phyloP scores from a whole-genome alignment of 2,329 filamentous ascomycete species.

The Exutisphaerella laricina region DNA sequence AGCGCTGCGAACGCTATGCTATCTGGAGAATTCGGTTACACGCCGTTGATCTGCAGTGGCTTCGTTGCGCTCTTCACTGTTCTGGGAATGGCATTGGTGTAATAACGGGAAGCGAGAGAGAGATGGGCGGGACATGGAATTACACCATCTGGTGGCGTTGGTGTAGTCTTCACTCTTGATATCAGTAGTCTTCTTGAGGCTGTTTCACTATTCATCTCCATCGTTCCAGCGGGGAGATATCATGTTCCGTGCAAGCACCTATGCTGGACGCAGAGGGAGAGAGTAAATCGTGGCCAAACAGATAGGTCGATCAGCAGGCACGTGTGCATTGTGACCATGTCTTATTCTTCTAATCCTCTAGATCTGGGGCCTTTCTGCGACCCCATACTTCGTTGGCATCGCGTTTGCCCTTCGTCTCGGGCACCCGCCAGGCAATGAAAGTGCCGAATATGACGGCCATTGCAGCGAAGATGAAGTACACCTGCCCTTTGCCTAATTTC shows the following conservation, averaged over 20 bases:
- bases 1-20: constrained; percentile 42
- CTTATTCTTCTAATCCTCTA: constrained; percentile 22
- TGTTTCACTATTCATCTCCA: no score
- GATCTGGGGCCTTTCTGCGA: constrained; percentile 39
- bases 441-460: constrained; percentile 62
- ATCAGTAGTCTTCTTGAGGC: no score
- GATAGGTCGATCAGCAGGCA: no score
- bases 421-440: constrained; percentile 68
- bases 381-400: constrained; percentile 91
- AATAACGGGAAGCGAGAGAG: no score
- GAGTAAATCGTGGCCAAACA: no score
- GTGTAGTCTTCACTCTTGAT: no score
- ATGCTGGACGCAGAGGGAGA: no score
- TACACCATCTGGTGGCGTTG: no score
- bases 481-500: constrained; percentile 70
- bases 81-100: constrained; percentile 29
- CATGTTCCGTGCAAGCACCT: no score
- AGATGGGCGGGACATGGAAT: no score
- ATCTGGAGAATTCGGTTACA: constrained; percentile 43
- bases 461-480: constrained; percentile 85
- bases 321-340: no score
- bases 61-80: constrained; percentile 50
- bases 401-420: constrained; percentile 82
- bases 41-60: constrained; percentile 48
- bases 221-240: no score